These are phyloP conservation scores for Rhodotorula mucilaginosa DNA, from an alignment of 1,284 basidiomycete species.

Conservation along the genomic window DNA sequence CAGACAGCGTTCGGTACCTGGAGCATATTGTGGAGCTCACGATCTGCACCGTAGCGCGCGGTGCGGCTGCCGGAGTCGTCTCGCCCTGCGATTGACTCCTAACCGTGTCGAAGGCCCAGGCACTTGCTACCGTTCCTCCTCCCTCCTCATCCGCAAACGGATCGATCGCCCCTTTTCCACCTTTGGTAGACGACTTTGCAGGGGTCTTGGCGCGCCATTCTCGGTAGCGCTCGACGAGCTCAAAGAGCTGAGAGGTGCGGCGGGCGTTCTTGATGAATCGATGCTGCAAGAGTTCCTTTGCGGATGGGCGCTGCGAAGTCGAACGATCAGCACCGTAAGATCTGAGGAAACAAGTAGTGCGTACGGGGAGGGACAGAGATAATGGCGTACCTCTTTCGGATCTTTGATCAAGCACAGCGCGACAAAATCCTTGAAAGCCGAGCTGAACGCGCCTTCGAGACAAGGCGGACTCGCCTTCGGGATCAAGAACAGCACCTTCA, in stretches of 20 bases:
- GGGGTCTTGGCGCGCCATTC: constrained; percentile 35
- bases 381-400: constrained; percentile 61
- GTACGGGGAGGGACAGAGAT: background rate
- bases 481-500: constrained; percentile 54
- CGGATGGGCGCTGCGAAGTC: constrained; percentile 70
- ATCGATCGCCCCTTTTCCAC: background rate
- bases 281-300: constrained; percentile 87
- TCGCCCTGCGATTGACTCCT: constrained; percentile 60
- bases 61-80: background rate
- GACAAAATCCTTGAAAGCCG: constrained; percentile 90
- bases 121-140: constrained; percentile 67
- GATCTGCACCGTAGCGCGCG: constrained; percentile 4
- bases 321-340: background rate
- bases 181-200: constrained; percentile 9
- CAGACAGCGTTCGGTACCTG: background rate
- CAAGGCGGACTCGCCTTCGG: constrained; percentile 74
- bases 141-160: constrained; percentile 9
- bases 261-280: constrained; percentile 82
- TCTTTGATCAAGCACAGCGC: constrained; percentile 89
- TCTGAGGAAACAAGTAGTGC: no score
- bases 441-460: constrained; percentile 77
- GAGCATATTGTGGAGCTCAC: background rate
- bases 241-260: constrained; percentile 72
- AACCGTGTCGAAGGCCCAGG: constrained; percentile 95
- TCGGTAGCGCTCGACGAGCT: constrained; percentile 66